A percentile compares a stretch with the other conserved stretches of the same genome.
phyloP scores from a whole-genome alignment of 148 eudicot genomes.

The Gaultheria prostrata region DNA sequence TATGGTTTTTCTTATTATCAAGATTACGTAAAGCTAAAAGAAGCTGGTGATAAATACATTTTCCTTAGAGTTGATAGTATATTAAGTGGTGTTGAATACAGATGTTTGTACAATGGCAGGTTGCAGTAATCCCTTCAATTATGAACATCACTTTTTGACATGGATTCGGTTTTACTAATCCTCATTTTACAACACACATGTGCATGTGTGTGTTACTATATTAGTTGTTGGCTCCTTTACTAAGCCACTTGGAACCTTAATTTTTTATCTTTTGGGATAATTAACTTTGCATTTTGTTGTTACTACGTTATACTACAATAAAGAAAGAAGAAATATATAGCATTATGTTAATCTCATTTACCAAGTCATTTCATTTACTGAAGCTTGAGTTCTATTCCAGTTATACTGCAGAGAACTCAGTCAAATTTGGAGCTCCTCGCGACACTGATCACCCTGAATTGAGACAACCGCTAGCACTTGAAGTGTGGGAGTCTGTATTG shows the following conservation, averaged over 20 bases:
- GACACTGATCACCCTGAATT: conserved; percentile 63
- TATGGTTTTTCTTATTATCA: neutral
- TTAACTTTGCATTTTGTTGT: neutral
- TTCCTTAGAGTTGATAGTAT: neutral
- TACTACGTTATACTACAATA: neutral
- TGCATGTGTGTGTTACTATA: neutral
- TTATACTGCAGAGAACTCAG: conserved; percentile 70
- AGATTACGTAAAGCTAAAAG: neutral
- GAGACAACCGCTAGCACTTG: conserved; percentile 68
- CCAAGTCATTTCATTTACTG: neutral
- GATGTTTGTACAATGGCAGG: neutral
- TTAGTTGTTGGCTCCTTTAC: neutral
- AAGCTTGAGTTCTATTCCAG: conserved; percentile 27
- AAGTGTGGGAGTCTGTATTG: conserved; percentile 63
- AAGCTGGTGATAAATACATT: neutral
- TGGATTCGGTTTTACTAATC: neutral
- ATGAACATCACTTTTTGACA: too few relatives aligned
- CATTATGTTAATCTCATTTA: neutral
- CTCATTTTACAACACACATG: neutral
- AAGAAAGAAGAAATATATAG: neutral
- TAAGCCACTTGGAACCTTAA: neutral
- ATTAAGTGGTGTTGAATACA: neutral
- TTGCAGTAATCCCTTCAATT: too few relatives aligned
- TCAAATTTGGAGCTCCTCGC: conserved; percentile 67
- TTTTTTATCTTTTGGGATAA: neutral